A percentile compares a stretch with the other conserved stretches of the same genome.
Evolutionary conservation across 768 basidiomycete species (phyloP).

Genomic region (Lactarius psammicola): DNA sequence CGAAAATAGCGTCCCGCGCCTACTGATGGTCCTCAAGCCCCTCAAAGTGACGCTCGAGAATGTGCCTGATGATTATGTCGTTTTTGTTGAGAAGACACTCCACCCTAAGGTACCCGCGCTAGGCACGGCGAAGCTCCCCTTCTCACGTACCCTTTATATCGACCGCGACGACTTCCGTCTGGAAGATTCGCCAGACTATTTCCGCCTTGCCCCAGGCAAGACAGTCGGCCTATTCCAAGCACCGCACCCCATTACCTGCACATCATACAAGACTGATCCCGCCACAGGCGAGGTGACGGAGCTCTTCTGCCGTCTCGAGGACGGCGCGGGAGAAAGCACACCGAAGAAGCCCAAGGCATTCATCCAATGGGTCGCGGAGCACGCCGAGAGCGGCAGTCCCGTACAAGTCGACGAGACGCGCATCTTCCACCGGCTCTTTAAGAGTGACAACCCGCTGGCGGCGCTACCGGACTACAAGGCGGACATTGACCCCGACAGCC

Average conservation of each 20-base stretch:
- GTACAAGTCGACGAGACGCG: constrained; percentile 86
- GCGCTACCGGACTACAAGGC: constrained; percentile 70
- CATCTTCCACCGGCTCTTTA: constrained; percentile 92
- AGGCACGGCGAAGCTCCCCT: constrained; percentile 77
- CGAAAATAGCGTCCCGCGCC: constrained; percentile 80
- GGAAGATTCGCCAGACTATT: constrained; percentile 92
- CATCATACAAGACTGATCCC: constrained; percentile 79
- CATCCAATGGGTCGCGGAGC: constrained; percentile 96
- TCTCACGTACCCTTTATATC: constrained; percentile 88
- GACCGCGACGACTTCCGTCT: constrained; percentile 91
- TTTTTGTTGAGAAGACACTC: constrained; percentile 84
- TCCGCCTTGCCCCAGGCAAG: constrained; percentile 96
- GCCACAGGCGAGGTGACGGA: constrained; percentile 71
- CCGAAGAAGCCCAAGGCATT: constrained; percentile 85
- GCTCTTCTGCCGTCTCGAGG: constrained; percentile 76
- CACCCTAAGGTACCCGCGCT: constrained; percentile 92
- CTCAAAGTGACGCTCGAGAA: constrained; percentile 92
- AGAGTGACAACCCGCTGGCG: constrained; percentile 81
- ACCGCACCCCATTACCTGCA: constrained; percentile 89
- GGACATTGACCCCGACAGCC: constrained; percentile 80
- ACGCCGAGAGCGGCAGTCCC: constrained; percentile 72
- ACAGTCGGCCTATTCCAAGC: constrained; percentile 95
- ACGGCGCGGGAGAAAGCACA: constrained; percentile 45
- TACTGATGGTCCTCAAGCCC: constrained; percentile 89
- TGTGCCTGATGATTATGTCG: constrained; percentile 77